Evolutionary conservation across 164 flowering plant genomes (phyloP), one percentile per base, ranked within the genome.

Genomic region (Liriodendron chinense): DNA sequence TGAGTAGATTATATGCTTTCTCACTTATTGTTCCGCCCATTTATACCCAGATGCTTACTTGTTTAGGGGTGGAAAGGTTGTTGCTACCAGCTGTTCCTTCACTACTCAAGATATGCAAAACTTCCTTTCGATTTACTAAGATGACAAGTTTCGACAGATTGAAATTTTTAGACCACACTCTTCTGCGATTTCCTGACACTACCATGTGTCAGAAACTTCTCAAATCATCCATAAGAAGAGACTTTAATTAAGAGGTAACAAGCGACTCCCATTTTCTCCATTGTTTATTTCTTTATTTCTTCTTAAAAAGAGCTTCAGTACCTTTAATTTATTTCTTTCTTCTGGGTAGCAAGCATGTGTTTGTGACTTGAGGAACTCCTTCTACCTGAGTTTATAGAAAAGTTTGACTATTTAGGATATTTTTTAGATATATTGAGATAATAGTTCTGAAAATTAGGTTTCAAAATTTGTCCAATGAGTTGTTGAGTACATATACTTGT

Each of bases 51-150:
- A 84, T 75, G 74, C 96, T 96, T 64, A 76, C 63, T 66, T 85
- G 82, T 65, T 71, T 96, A 63, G 97, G 94, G 65, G 92, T 94
- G n/a, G 89, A 92, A 84, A 89, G 87, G 85, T 71, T 94, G 74
- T 78, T 92, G 77, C 80, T 96, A 83, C 97, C 99, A 61, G 94
- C 99, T 53, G 86, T 84, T 67, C 85, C 88, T 28, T 80, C 78
- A 68, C 83, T 88, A 26, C 74, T 92, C 12, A 77, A 86, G 62
- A 82, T 95, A 23, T 96, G 99, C 98, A 90, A 87, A 10, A 72
- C 76, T 59, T 81, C 94, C 28, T 94, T 96, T 83, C 97, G 97
- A n/a, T 96, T 91, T 75, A 80, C 92, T 23, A 73, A 70, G 78
- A 83, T 94, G 90, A 76, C 82, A 12, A 72, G 79, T n/a, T 77